A percentile compares a stretch with the other conserved stretches of the same genome.
Evolutionary conservation across 1,139 yeast genomes (phyloP).

Genomic region (Scheffersomyces quercinus): DNA sequence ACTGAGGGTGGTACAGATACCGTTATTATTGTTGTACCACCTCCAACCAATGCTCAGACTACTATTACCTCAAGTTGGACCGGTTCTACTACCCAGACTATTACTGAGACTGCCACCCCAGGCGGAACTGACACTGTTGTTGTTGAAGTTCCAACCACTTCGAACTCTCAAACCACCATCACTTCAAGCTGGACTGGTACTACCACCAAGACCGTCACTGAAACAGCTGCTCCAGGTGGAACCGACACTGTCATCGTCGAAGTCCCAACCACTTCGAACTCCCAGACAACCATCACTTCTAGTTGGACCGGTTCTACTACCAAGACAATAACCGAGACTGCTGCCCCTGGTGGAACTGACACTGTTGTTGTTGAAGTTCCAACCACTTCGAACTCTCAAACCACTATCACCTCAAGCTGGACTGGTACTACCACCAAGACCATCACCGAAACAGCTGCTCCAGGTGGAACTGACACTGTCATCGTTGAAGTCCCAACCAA

Average conservation of each 20-base stretch:
- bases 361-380: neutral
- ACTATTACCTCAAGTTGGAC: neutral
- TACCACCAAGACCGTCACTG: slow-evolving; percentile 7
- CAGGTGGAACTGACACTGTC: slow-evolving; percentile 9
- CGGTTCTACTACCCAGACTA: neutral
- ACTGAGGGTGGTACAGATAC: slow-evolving; percentile 1
- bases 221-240: slow-evolving; percentile 6
- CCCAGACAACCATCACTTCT: slow-evolving; percentile 12
- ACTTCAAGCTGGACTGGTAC: slow-evolving; percentile 13
- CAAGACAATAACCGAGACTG: slow-evolving; percentile 1
- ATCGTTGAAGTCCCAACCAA: neutral
- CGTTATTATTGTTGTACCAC: neutral
- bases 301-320: slow-evolving; percentile 11
- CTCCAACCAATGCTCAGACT: neutral
- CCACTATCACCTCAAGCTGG: slow-evolving; percentile 9
- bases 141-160: slow-evolving; percentile 12
- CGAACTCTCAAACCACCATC: slow-evolving; percentile 4
- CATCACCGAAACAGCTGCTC: slow-evolving; percentile 15
- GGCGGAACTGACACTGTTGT: slow-evolving; percentile 11
- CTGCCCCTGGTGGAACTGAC: neutral
- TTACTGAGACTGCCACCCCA: neutral
- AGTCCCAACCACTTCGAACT: slow-evolving; percentile 9
- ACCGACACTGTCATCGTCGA: slow-evolving; percentile 9
- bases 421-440: slow-evolving; percentile 9
- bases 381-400: slow-evolving; percentile 1